A percentile compares a stretch with the other conserved stretches of the same genome.
Conservation (phyloP, 2,329 filamentous ascomycete species). For the Trichoderma atrobrunneum region DNA sequence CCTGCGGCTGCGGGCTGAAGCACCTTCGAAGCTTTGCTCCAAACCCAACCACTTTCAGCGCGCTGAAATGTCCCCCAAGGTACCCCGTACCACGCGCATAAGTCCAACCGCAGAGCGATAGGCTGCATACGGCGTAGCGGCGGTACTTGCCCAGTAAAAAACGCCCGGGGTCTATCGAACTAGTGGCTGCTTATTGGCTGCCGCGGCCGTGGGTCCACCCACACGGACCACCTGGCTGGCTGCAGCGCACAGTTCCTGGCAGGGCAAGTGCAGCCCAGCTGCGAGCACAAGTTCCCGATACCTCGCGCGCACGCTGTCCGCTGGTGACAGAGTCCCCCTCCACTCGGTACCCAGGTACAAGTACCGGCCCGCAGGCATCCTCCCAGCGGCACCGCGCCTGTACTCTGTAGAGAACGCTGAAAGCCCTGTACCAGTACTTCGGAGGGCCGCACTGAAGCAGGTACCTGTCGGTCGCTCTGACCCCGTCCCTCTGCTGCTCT, state of each 20-base stretch:
- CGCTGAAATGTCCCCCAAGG: background rate
- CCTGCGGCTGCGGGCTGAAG: background rate
- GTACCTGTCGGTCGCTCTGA: conserved; percentile 2
- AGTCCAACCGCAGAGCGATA: conserved; percentile 1
- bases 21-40: background rate
- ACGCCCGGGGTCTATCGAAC: background rate
- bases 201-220: background rate
- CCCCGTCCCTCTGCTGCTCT: background rate
- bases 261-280: conserved; percentile 5
- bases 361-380: background rate
- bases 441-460: background rate
- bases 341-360: background rate
- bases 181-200: background rate
- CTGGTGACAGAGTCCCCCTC: background rate
- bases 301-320: background rate
- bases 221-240: conserved; percentile 17
- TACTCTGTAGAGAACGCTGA: background rate
- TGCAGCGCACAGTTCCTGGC: conserved; percentile 20
- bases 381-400: background rate
- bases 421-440: background rate
- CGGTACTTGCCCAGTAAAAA: conserved; percentile 14
- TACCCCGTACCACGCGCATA: background rate
- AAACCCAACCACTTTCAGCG: background rate
- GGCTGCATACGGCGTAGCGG: conserved; percentile 16
- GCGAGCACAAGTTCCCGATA: background rate